These are phyloP conservation scores for Dipteronia sinensis DNA, from an alignment of 345 rosid species.

Conservation along the genomic window DNA sequence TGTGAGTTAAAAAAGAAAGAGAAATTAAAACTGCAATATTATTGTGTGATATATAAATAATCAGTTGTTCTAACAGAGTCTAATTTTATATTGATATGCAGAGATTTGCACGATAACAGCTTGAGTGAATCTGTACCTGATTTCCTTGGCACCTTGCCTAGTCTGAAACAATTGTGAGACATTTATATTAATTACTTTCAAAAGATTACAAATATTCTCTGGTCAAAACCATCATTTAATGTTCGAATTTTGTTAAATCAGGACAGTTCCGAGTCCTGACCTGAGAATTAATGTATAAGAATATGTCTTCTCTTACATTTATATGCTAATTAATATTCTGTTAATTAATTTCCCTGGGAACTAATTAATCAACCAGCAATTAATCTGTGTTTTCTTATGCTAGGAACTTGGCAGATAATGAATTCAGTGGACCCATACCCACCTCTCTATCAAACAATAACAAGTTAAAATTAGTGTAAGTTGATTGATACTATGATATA, in stretches of 20 bases:
- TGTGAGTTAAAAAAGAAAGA: too few relatives aligned
- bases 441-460: slow-evolving; percentile 34
- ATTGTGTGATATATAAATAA: background rate
- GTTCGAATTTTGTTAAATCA: background rate
- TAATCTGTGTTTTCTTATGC: slow-evolving; percentile 16
- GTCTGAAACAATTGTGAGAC: slow-evolving; percentile 39
- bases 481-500: background rate
- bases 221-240: too few relatives aligned
- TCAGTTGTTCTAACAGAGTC: background rate
- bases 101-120: slow-evolving; percentile 47
- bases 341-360: background rate
- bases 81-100: slow-evolving; percentile 6
- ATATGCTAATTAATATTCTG: too few relatives aligned
- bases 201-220: too few relatives aligned
- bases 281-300: background rate
- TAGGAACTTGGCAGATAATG: slow-evolving; percentile 40
- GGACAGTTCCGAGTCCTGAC: background rate
- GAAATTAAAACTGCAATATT: background rate
- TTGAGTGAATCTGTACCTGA: slow-evolving; percentile 36
- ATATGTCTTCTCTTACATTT: too few relatives aligned
- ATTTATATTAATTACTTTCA: too few relatives aligned
- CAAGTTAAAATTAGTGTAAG: slow-evolving; percentile 40
- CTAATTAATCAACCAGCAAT: slow-evolving; percentile 1
- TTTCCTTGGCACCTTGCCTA: slow-evolving; percentile 37
- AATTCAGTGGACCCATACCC: slow-evolving; percentile 35